Evolutionary conservation across 305 asterid genomes (phyloP), one percentile per base, ranked within the genome.

Genomic region (Petunia hybrid): DNA sequence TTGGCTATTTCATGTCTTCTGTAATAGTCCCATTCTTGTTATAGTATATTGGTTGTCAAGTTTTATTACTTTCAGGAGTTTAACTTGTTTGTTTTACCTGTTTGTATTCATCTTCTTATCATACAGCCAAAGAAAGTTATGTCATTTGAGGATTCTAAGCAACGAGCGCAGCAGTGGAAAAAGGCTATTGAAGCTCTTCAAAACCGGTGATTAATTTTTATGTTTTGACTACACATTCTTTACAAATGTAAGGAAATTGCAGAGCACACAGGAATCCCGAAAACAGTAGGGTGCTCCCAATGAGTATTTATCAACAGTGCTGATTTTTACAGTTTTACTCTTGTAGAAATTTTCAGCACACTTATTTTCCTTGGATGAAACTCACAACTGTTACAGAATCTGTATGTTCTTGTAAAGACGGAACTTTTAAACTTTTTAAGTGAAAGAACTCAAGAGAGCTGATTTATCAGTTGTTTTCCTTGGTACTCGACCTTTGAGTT

Each of bases 151-250:
- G 99, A 96, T 86, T 84, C 95, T 36, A 96, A 96, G 83, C 97
- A 93, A 73, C 90, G 98, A 87, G 97, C 97, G 31, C 81, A 57
- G 22, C 99, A 96, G 83, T 96, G 99, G 98, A 96, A 96, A 83
- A 94, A 89, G 88, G 98, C 98, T 6, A 91, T 96, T 38, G 99
- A 96, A 88, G 83, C 89, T 86, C 99, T 96, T 83, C 99, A 95
- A 84, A 95, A 85, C 70, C 93, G 93, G 85, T 93, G 86, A 89
- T 70, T 57, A 64, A 38, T 75, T 10, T 39, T 74, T 36, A 42
- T 42, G 82, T 87, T 79, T 83, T 57, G 81, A 51, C 59, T 64
- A 56, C 80, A 80, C 87, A 91, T 89, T 88, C 88, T 86, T 89
- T 84, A 83, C 78, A 66, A 84, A 82, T 76, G 87, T 82, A 84